Evolutionary conservation across 2,329 filamentous ascomycete genomes (phyloP), one percentile per base, ranked within the genome.

Genomic region (Neofusicoccum ribis): DNA sequence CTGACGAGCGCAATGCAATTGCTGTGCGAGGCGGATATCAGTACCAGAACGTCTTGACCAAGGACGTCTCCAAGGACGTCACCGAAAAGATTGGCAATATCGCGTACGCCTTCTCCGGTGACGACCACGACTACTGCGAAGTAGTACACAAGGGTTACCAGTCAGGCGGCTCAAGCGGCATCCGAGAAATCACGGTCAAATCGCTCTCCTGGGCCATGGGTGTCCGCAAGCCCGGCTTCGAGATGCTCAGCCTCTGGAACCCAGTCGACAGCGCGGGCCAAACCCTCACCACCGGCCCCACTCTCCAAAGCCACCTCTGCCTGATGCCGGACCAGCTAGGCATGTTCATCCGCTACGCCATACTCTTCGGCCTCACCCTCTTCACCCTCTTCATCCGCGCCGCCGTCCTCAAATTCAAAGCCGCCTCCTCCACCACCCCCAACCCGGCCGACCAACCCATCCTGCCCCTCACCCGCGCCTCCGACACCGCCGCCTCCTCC

Each of bases 101-200:
- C 12, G 84, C 87, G 3, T 90, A 95, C 69, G 90, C 93, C 49
- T 99, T 98, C 74, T 97, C 93, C 0, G 95, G 95, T 11, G 95
- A 99, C 72, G 95, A 99, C 74, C 95, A 99, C 80, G 95, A 99
- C 80, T 97, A 98, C 80, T 99, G 95, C 79, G 93, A 97, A 72
- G 81, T 98, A 6, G 84, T 89, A 0, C 95, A 99, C 77, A 87
- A 88, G 2, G 84, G 86, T 17, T 87, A 89, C 66, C 80, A 82
- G 0, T 84, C 83, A 5, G 85, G 84, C 31, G 86, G 89, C 37
- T 43, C 46, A 41, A 83, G 82, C 56, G 81, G 80, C 5, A 82
- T 86, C 27, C 77, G 79, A 27, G 95, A 99, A 76, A 96, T 97
- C 69, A 99, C 95, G 0, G 93, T 98, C 71, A 99, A 99, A 80